Percentiles rank a stretch among this genome's conserved stretches.
phyloP scores from a whole-genome alignment of 2,329 filamentous ascomycete species.

The Bisporella sp. region DNA sequence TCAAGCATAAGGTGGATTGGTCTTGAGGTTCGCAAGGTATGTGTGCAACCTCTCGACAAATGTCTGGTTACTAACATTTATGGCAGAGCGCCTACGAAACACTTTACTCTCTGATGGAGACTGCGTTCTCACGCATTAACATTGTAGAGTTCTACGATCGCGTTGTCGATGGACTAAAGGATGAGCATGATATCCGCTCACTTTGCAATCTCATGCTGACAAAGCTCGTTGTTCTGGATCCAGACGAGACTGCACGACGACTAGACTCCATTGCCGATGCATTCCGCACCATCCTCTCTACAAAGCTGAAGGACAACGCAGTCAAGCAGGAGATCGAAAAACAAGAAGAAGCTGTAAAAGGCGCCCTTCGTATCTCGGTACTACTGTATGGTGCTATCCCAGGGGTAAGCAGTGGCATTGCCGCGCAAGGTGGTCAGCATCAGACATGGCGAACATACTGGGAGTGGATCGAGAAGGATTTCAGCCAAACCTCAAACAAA shows the following conservation, averaged over 20 bases:
- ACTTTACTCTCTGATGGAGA: slow-evolving; percentile 87
- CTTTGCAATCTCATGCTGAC: slow-evolving; percentile 95
- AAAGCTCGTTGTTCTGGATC: slow-evolving; percentile 75
- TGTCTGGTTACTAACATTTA: slow-evolving; percentile 8
- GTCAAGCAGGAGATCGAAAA: slow-evolving; percentile 98
- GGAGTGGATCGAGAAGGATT: slow-evolving; percentile 83
- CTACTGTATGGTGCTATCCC: slow-evolving; percentile 42
- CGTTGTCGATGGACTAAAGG: slow-evolving; percentile 76
- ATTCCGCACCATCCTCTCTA: slow-evolving; percentile 72
- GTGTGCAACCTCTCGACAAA: neutral
- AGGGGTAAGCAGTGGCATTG: slow-evolving; percentile 41
- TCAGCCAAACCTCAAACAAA: slow-evolving; percentile 31
- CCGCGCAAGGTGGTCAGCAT: slow-evolving; percentile 46
- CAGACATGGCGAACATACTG: slow-evolving; percentile 75
- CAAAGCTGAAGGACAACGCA: slow-evolving; percentile 89
- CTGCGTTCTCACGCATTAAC: slow-evolving; percentile 74
- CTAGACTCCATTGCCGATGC: slow-evolving; percentile 76
- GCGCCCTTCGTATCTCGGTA: slow-evolving; percentile 67
- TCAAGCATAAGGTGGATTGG: slow-evolving; percentile 94
- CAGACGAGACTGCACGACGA: slow-evolving; percentile 75
- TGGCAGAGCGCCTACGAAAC: slow-evolving; percentile 85
- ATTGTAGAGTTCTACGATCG: slow-evolving; percentile 81
- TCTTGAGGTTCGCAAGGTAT: slow-evolving; percentile 84
- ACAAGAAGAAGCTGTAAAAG: slow-evolving; percentile 81
- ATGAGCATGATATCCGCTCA: slow-evolving; percentile 92